phyloP scores from a whole-genome alignment of 1,284 basidiomycete species.

The Austroboletus novae-zelandiae region DNA sequence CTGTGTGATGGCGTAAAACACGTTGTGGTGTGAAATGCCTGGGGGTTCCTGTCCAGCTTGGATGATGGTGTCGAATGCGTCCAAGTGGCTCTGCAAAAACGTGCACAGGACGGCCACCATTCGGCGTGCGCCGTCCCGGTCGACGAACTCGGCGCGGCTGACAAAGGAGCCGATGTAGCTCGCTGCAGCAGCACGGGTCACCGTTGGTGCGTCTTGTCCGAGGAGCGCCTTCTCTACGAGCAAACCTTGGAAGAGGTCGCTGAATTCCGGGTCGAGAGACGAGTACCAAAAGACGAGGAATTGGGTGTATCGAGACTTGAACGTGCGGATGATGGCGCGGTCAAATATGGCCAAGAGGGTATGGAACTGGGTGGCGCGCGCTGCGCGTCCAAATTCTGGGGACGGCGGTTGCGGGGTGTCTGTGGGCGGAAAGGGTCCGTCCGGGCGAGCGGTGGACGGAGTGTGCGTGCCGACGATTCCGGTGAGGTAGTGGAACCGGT shows the following conservation, averaged over 20 bases:
- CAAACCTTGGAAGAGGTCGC: constrained; percentile 91
- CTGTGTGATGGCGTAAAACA: constrained; percentile 94
- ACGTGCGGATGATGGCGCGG: constrained; percentile 89
- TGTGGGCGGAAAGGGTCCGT: constrained; percentile 27
- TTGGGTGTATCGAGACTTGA: constrained; percentile 96
- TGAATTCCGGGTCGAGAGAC: constrained; percentile 85
- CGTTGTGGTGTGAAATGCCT: constrained; percentile 55
- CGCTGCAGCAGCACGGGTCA: constrained; percentile 85
- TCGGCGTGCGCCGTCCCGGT: constrained; percentile 69
- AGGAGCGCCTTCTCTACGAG: constrained; percentile 88
- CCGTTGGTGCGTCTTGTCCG: constrained; percentile 51
- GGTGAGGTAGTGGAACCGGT: constrained; percentile 41
- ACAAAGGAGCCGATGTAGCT: constrained; percentile 94
- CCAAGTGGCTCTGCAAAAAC: constrained; percentile 76
- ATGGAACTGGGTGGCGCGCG: constrained; percentile 70
- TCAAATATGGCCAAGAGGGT: constrained; percentile 92
- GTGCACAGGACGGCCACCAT: constrained; percentile 85
- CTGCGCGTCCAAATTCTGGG: constrained; percentile 36
- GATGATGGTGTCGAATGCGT: constrained; percentile 61
- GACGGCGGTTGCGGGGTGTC: constrained; percentile 28
- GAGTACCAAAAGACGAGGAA: constrained; percentile 96
- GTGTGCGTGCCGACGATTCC: constrained; percentile 12
- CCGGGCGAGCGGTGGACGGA: constrained; percentile 8
- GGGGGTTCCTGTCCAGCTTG: constrained; percentile 37
- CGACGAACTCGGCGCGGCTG: constrained; percentile 86